Conservation (phyloP, 306 rosid genomes). For the Alnus glutinosa region DNA sequence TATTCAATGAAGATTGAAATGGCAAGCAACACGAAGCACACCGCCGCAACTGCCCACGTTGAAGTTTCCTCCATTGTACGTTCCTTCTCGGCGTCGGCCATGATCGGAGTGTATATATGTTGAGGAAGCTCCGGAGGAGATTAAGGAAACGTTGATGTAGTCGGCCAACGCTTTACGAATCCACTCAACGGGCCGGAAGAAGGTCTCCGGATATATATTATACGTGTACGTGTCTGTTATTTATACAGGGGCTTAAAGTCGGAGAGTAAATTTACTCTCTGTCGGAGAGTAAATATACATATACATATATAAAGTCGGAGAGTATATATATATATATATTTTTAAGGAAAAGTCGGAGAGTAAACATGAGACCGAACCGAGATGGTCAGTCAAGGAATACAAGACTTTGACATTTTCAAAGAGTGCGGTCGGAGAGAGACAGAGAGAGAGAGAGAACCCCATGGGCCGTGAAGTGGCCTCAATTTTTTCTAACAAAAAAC, state of each 20-base stretch:
- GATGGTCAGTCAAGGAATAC: not conserved
- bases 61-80: constrained; percentile 54
- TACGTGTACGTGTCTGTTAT: not conserved
- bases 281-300: too few relatives aligned
- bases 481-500: too few relatives aligned
- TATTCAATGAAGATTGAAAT: constrained; percentile 66
- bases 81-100: constrained; percentile 12
- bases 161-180: too few relatives aligned
- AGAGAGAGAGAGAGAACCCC: too few relatives aligned
- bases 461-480: too few relatives aligned
- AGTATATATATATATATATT: not conserved
- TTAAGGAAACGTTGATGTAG: too few relatives aligned
- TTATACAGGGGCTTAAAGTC: not conserved
- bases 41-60: constrained; percentile 77
- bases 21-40: constrained; percentile 56
- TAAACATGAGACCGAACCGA: too few relatives aligned
- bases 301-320: not conserved
- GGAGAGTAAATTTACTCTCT: too few relatives aligned
- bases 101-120: not conserved
- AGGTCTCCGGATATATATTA: too few relatives aligned
- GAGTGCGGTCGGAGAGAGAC: not conserved
- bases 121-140: too few relatives aligned
- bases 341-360: too few relatives aligned
- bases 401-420: constrained; percentile 15
- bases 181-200: too few relatives aligned